These are phyloP conservation scores for Fraxinus albicans DNA, from an alignment of 305 asterid genomes.

Conservation along the genomic window DNA sequence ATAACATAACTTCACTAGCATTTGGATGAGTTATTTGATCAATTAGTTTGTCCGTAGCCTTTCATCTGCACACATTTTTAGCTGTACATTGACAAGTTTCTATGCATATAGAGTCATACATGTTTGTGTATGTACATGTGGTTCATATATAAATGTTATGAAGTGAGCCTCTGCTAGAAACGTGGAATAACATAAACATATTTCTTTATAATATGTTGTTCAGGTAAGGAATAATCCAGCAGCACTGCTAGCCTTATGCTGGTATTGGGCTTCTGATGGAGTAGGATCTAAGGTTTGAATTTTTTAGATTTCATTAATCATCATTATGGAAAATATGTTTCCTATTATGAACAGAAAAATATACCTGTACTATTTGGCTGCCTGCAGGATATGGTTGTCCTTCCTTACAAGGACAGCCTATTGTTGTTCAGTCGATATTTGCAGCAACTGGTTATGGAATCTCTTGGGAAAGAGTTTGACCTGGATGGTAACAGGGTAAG, in stretches of 20 bases:
- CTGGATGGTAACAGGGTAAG: constrained; percentile 91
- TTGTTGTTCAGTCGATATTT: constrained; percentile 90
- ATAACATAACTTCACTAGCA: not conserved
- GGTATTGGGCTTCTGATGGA: constrained; percentile 98
- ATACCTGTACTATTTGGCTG: constrained; percentile 21
- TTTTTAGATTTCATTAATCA: constrained; percentile 23
- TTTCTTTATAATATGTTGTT: constrained; percentile 17
- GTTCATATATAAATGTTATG: not conserved
- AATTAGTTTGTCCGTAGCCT: constrained; percentile 7
- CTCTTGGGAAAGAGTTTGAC: constrained; percentile 98
- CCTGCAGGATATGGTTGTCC: constrained; percentile 98
- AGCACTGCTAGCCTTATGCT: constrained; percentile 86
- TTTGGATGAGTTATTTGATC: not conserved
- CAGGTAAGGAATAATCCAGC: constrained; percentile 92
- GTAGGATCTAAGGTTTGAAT: constrained; percentile 81
- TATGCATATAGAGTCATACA: constrained; percentile 4
- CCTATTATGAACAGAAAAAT: not conserved
- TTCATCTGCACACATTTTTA: not conserved
- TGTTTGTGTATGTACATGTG: constrained; percentile 3
- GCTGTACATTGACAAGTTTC: constrained; percentile 2
- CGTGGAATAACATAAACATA: not conserved
- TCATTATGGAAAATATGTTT: constrained; percentile 2
- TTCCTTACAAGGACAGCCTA: constrained; percentile 97
- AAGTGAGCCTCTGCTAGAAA: constrained; percentile 8
- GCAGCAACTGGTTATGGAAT: constrained; percentile 99